Conservation (phyloP, 352 stramenopile genomes). For the Phytophthora pinifolia region DNA sequence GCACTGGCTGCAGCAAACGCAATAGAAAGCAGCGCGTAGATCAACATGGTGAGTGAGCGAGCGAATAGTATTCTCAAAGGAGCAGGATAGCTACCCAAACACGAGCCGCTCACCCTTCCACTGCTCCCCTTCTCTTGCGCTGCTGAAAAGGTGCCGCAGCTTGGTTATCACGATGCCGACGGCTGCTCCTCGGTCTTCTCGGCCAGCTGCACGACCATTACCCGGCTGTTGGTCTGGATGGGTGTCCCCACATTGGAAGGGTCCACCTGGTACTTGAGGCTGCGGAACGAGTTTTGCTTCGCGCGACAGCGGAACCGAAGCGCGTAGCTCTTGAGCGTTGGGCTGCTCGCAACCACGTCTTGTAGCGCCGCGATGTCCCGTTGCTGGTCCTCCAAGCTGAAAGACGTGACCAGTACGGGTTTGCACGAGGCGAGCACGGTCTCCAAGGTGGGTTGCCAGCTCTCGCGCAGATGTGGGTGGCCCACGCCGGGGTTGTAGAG, state of each 20-base stretch:
- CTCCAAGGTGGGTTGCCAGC: slow-evolving; percentile 58
- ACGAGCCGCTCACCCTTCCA: slow-evolving; percentile 2
- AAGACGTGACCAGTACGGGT: slow-evolving; percentile 63
- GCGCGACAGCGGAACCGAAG: slow-evolving; percentile 37
- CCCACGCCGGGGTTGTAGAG: slow-evolving; percentile 77
- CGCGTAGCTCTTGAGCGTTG: slow-evolving; percentile 17
- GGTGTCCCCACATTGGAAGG: slow-evolving; percentile 38
- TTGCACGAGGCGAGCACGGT: slow-evolving; percentile 42
- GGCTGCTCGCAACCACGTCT: slow-evolving; percentile 21
- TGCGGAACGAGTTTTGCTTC: slow-evolving; percentile 64
- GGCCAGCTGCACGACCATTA: slow-evolving; percentile 52
- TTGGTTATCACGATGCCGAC: slow-evolving; percentile 9
- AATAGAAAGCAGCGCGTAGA: slow-evolving; percentile 35
- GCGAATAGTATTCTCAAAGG: slow-evolving; percentile 20
- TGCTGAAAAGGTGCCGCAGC: background rate
- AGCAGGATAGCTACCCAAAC: slow-evolving; percentile 16
- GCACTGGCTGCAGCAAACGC: slow-evolving; percentile 75
- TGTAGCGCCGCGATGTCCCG: slow-evolving; percentile 52
- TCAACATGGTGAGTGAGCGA: slow-evolving; percentile 19
- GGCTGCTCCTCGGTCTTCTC: slow-evolving; percentile 4
- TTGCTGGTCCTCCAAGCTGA: slow-evolving; percentile 60
- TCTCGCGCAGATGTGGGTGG: slow-evolving; percentile 45
- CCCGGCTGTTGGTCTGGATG: slow-evolving; percentile 56
- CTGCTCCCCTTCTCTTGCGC: background rate
- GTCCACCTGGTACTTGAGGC: slow-evolving; percentile 55